Base-by-base conservation (phyloP, 2,329 filamentous ascomycete genomes). In the Didymella arachidicola region DNA sequence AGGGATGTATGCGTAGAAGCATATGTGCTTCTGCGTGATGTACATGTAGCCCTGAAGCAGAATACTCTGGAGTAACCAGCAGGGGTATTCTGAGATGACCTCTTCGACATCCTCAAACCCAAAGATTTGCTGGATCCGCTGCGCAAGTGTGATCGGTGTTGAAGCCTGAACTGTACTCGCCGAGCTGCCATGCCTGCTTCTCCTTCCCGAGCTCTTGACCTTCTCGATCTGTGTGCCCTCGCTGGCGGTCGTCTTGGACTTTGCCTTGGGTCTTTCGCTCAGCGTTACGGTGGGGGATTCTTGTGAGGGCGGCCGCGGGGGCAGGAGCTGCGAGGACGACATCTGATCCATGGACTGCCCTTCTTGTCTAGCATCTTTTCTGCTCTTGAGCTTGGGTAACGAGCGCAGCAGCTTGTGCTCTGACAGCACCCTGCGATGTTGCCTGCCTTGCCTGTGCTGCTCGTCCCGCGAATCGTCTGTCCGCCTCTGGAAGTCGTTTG, bases 1-100 rank as follows among this genome's bases (percentile, higher is more conserved):
- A 7, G 93, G 93, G n/a, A 98, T 84, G 74, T 97, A 97, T 38
- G 95, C 93, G 74, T 97, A 98, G 76, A 98, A 99, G 79, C 93
- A 97, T 61, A 98, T 90, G 74, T 99, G 95, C 68, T 89, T 90
- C 61, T 90, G 84, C 0, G 95, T 98, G 71, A 99, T 91, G 79
- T 98, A 98, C 84, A 99, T 89, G 75, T 95, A 97, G 6, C 95
- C 95, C 73, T 97, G 93, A 8, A 98, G 84, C 29, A 98, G 81
- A 43, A 97, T 92, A 72, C 90, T 97, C 75, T 97, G 93, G 32
- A 98, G 80, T 38, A 98, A 81, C 88, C 92, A 97, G 79, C 94
- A 98, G 8, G 93, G 91, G 74, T 96, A 97, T 80, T 98, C 94
- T 76, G 91, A 88, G 61, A 97, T 87, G 22, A 98, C 91, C 60